phyloP scores from a whole-genome alignment of 371 early-diverging fungal species.

The Mortierella sp. region DNA sequence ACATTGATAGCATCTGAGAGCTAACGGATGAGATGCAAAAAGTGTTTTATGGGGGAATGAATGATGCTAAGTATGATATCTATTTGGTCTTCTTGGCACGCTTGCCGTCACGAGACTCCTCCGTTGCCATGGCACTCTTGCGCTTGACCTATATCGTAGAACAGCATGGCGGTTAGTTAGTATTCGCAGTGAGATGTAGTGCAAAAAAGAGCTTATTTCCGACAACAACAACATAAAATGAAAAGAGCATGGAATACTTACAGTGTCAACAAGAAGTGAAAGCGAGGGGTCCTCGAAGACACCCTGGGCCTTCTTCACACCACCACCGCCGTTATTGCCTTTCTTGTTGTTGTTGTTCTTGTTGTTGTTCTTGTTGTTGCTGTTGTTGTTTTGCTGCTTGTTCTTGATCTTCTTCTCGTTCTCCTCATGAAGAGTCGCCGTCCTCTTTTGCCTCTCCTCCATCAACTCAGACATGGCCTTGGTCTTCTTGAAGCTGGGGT shows the following conservation, averaged over 20 bases:
- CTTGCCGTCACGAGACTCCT: conserved; percentile 50
- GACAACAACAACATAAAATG: background rate
- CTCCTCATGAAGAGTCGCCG: conserved; percentile 36
- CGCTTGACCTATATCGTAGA: conserved; percentile 62
- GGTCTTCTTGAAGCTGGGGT: conserved; percentile 96
- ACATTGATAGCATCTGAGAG: too few species aligned
- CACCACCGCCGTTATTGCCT: conserved; percentile 4
- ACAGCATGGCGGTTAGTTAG: background rate
- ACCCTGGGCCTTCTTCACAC: conserved; percentile 23
- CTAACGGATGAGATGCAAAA: background rate
- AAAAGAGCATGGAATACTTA: conserved; percentile 21
- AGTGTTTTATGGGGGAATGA: background rate
- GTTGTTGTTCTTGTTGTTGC: conserved; percentile 32
- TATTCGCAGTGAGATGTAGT: background rate
- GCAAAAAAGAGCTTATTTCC: background rate
- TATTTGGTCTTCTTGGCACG: conserved; percentile 43
- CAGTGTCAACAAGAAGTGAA: conserved; percentile 66
- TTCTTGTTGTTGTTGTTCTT: conserved; percentile 28
- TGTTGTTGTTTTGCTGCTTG: conserved; percentile 26
- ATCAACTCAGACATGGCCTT: conserved; percentile 89
- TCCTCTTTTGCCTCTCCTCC: conserved; percentile 76
- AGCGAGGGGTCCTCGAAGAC: conserved; percentile 63
- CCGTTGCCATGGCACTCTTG: conserved; percentile 66
- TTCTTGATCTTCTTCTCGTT: conserved; percentile 45
- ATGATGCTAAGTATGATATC: background rate